Percentiles rank a stretch among this genome's conserved stretches.
Evolutionary conservation across 257 asterid genomes (phyloP).

Genomic region (Galeopsis tetrahit): DNA sequence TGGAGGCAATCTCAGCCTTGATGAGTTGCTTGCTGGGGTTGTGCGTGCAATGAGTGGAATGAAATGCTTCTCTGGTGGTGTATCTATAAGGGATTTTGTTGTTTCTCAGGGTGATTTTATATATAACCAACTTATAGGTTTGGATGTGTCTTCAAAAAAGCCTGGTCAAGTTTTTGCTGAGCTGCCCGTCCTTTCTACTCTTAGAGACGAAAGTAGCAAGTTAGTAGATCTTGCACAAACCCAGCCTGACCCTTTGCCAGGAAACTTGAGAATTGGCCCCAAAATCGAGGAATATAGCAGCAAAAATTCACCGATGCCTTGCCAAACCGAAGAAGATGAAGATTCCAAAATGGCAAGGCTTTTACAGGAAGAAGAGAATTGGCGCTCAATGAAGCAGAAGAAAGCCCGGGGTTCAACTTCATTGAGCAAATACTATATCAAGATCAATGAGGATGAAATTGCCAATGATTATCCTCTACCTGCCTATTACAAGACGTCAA

Average conservation of each 20-base stretch:
- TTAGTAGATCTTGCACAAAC: conserved; percentile 39
- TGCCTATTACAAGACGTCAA: conserved; percentile 74
- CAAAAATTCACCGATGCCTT: conserved; percentile 3
- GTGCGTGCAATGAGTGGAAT: conserved; percentile 79
- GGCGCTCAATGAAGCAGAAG: conserved; percentile 83
- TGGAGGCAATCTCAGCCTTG: conserved; percentile 74
- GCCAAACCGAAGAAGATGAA: conserved; percentile 62
- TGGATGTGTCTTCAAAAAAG: conserved; percentile 81
- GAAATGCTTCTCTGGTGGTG: conserved; percentile 76
- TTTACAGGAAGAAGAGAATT: conserved; percentile 78
- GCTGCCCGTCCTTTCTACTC: conserved; percentile 65
- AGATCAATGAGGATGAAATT: conserved; percentile 96
- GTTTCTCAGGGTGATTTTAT: conserved; percentile 87
- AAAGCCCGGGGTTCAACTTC: conserved; percentile 55
- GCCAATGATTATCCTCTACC: conserved; percentile 96
- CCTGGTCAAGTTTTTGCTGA: conserved; percentile 60
- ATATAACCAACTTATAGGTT: conserved; percentile 79
- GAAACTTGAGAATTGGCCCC: conserved; percentile 64
- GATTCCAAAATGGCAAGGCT: conserved; percentile 78
- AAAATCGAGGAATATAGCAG: conserved; percentile 39
- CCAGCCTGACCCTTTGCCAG: conserved; percentile 44
- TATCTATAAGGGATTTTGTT: conserved; percentile 73
- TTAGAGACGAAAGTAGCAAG: conserved; percentile 66
- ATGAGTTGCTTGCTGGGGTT: conserved; percentile 92
- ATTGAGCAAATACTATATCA: conserved; percentile 73